phyloP scores from a whole-genome alignment of 2,329 filamentous ascomycete genomes.

The Hymenotorrendiella dingleyae region DNA sequence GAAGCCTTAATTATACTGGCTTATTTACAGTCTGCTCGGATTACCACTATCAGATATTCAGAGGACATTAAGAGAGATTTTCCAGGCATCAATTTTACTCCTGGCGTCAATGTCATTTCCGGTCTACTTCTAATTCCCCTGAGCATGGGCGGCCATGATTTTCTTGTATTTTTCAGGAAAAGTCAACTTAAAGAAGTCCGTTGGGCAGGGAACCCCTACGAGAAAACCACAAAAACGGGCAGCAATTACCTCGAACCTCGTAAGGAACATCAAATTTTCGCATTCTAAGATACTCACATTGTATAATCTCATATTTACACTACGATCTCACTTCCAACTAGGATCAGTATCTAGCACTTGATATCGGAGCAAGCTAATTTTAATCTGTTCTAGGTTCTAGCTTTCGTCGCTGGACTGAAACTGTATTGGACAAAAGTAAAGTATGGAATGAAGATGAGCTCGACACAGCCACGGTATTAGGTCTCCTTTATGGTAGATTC shows the following conservation, averaged over 20 bases:
- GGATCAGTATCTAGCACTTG: too few species aligned
- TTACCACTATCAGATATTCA: conserved; percentile 13
- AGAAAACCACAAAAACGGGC: conserved; percentile 13
- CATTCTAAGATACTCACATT: neutral
- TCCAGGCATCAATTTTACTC: conserved; percentile 12
- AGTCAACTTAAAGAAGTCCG: conserved; percentile 14
- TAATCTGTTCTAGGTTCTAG: conserved; percentile 13
- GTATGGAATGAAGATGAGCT: conserved; percentile 24
- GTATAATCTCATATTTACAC: too few species aligned
- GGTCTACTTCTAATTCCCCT: conserved; percentile 22
- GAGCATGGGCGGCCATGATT: conserved; percentile 18
- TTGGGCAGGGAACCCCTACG: conserved; percentile 23
- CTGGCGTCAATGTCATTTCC: conserved; percentile 17
- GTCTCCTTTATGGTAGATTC: conserved; percentile 22
- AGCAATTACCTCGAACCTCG: conserved; percentile 20
- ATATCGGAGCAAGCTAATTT: too few species aligned
- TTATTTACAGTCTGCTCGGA: conserved; percentile 15
- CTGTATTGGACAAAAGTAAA: conserved; percentile 15
- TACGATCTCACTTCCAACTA: too few species aligned
- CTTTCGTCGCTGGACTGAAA: conserved; percentile 21
- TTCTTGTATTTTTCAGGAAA: conserved; percentile 22
- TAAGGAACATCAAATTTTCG: too few species aligned
- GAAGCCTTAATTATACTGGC: conserved; percentile 20
- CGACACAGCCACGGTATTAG: conserved; percentile 20
- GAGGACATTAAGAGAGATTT: conserved; percentile 20